These are phyloP conservation scores for Pseudophaeomoniella oleicola DNA, from an alignment of 2,329 filamentous ascomycete genomes.

Conservation along the genomic window DNA sequence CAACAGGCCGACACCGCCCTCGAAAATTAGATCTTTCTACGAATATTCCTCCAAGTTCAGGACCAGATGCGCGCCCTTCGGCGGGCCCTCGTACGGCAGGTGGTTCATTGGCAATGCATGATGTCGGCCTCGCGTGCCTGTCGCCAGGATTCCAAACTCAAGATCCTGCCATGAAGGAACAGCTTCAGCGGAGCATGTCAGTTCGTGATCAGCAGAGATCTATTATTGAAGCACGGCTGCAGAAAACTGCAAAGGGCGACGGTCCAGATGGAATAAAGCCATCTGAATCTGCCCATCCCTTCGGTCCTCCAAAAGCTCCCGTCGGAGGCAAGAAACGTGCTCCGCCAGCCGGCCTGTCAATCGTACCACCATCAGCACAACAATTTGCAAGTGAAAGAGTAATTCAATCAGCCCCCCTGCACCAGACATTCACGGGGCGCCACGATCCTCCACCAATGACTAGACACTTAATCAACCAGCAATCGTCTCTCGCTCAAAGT, in stretches of 20 bases:
- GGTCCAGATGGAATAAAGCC: slow-evolving; percentile 46
- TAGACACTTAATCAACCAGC: slow-evolving; percentile 65
- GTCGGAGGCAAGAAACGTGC: slow-evolving; percentile 51
- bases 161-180: slow-evolving; percentile 91
- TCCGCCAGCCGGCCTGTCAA: slow-evolving; percentile 78
- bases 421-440: slow-evolving; percentile 88
- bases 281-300: slow-evolving; percentile 27
- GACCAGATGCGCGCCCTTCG: slow-evolving; percentile 51
- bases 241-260: slow-evolving; percentile 74
- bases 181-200: slow-evolving; percentile 83
- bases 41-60: slow-evolving; percentile 27
- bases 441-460: slow-evolving; percentile 64
- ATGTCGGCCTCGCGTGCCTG: slow-evolving; percentile 84
- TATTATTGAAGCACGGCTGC: slow-evolving; percentile 82
- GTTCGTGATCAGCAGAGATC: slow-evolving; percentile 88
- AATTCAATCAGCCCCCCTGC: slow-evolving; percentile 87
- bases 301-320: slow-evolving; percentile 16
- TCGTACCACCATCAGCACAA: slow-evolving; percentile 84
- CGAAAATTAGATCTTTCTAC: slow-evolving; percentile 62
- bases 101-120: slow-evolving; percentile 64
- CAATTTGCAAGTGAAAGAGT: slow-evolving; percentile 89
- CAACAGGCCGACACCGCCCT: slow-evolving; percentile 57
- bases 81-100: slow-evolving; percentile 59
- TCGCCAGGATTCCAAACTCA: slow-evolving; percentile 94
- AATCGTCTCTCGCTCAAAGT: slow-evolving; percentile 66